Evolutionary conservation across 2,329 filamentous ascomycete species (phyloP), one percentile per base, ranked within the genome.

Genomic region (Xylariaceae sp.): DNA sequence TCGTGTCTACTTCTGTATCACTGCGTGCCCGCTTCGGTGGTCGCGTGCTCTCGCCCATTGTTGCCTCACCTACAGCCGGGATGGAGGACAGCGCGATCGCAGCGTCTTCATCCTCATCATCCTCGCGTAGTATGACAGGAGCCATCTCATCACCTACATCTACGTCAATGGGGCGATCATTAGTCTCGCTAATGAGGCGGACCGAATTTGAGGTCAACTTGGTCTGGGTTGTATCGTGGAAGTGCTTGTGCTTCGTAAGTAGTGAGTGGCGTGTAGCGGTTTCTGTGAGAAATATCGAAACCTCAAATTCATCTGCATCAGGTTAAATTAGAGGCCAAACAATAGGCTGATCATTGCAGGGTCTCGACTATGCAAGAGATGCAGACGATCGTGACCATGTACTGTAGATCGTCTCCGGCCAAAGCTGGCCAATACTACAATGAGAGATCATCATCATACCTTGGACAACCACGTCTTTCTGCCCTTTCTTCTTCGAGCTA

Each of bases 201-300:
- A 74, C 79, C 13, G 86, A 84, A 69, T 87, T 88, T 48, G 85
- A 88, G 54, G 77, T 80, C 48, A 85, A 76, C 66, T 76, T 79
- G 1, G 75, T 75, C 57, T 80, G 78, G 0, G 76, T 73, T 52
- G 79, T 83, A 59, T 87, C 82, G 60, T 82, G 80, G 66, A 92
- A 92, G 15, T 84, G 81, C 75, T 96, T 97, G 68, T 90, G 86
- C 73, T 94, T 96, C 58, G 87, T 88, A 59, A 97, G 81, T 44
- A 99, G 78, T 39, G 91, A 89, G 77, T 97, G 94, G 11, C 92
- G 85, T 2, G 88, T 92, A 55, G 84, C 87, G 6, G 88, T 89
- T 73, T 96, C 90, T 51, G 90, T 95, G 65, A 99, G 79, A 75
- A 97, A 97, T 65, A 99, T 89, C 44, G 92, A 90, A 11, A 97